Evolutionary conservation across 495 filamentous ascomycete species (phyloP).

Genomic region (Hypoxylon fuscum): DNA sequence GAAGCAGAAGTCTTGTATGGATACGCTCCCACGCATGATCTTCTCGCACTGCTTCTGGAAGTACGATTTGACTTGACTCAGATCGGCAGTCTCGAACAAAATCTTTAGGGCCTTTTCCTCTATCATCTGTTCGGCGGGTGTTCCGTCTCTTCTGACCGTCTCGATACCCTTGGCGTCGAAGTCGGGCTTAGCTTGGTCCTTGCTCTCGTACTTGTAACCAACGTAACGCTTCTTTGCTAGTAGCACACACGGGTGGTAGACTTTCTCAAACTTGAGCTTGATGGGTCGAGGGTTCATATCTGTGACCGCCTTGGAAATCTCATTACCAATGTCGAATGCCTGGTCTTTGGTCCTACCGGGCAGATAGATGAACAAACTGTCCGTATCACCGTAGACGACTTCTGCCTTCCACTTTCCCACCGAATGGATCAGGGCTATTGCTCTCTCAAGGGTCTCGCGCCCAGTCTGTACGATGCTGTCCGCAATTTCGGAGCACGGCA

Average conservation of each 20-base stretch:
- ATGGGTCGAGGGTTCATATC: conserved; percentile 89
- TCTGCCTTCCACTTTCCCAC: conserved; percentile 89
- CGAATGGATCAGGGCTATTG: conserved; percentile 91
- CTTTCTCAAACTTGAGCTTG: conserved; percentile 98
- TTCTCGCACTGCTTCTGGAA: conserved; percentile 91
- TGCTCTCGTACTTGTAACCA: conserved; percentile 93
- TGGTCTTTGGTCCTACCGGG: conserved; percentile 86
- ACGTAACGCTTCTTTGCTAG: conserved; percentile 98
- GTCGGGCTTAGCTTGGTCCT: conserved; percentile 79
- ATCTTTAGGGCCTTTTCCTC: conserved; percentile 89
- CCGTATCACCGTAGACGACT: conserved; percentile 97
- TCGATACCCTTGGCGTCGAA: conserved; percentile 99
- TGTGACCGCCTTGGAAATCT: conserved; percentile 91
- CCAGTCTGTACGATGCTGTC: conserved; percentile 98
- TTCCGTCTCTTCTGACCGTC: conserved; percentile 93
- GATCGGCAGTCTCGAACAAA: conserved; percentile 87
- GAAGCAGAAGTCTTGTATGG: conserved; percentile 95
- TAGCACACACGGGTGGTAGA: conserved; percentile 93
- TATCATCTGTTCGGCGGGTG: conserved; percentile 95
- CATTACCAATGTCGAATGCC: conserved; percentile 90
- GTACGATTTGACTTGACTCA: conserved; percentile 89
- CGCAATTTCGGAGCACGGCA: conserved; percentile 98
- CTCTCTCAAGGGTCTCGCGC: conserved; percentile 91
- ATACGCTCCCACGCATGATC: conserved; percentile 89
- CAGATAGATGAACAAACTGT: conserved; percentile 93